Percentiles rank a stretch among this genome's conserved stretches.
phyloP scores from a whole-genome alignment of 768 basidiomycete species.

The Stropharia rugosoannulata region DNA sequence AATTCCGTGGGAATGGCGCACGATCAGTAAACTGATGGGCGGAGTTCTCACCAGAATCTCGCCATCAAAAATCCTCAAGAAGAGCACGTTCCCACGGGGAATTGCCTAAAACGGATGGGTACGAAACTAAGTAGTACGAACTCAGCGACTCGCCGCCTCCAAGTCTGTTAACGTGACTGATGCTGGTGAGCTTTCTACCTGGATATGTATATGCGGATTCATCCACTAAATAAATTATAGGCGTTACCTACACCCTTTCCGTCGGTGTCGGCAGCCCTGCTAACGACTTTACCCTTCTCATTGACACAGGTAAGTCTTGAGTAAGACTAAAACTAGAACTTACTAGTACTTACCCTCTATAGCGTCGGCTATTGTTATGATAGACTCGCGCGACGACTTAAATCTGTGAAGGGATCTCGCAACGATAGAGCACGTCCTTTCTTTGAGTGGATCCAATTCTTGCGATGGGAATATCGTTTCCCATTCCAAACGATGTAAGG shows the following conservation, averaged over 20 bases:
- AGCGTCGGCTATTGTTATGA: conserved; percentile 18
- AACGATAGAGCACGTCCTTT: not conserved
- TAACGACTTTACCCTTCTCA: conserved; percentile 49
- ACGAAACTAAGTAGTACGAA: too few species aligned
- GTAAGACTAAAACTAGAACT: too few species aligned
- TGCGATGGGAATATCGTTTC: conserved; percentile 17
- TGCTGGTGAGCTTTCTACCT: conserved; percentile 32
- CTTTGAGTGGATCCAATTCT: not conserved
- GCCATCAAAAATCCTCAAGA: too few species aligned
- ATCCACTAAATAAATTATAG: conserved; percentile 7
- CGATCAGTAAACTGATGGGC: too few species aligned
- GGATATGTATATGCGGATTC: not conserved
- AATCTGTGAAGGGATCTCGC: not conserved
- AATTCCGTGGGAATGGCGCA: too few species aligned
- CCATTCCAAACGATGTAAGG: conserved; percentile 20
- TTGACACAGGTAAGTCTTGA: conserved; percentile 51
- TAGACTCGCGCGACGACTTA: conserved; percentile 9
- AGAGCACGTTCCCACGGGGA: too few species aligned
- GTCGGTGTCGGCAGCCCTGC: conserved; percentile 54
- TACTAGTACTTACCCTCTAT: conserved; percentile 12
- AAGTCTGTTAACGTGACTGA: conserved; percentile 56
- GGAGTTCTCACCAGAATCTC: too few species aligned
- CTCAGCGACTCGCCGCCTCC: too few species aligned
- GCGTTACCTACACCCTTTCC: conserved; percentile 51
- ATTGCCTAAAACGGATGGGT: too few species aligned